These are phyloP conservation scores for Myxozyma geophila DNA, from an alignment of 805 yeast species.

Conservation along the genomic window DNA sequence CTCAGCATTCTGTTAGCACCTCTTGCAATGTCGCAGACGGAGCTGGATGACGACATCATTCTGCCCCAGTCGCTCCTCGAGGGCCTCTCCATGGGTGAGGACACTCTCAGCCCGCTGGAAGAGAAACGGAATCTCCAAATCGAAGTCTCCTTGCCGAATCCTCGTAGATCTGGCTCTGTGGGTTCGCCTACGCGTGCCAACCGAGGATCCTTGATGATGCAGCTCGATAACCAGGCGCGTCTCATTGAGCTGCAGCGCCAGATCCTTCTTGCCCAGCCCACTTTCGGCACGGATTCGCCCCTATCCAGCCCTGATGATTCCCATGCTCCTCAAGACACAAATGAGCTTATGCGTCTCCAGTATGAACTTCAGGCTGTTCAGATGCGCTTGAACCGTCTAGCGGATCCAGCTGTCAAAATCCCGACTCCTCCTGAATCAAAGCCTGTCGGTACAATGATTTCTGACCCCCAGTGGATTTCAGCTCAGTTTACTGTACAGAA, in stretches of 20 bases:
- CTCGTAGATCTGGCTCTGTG: background rate
- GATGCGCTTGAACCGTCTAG: conserved; percentile 12
- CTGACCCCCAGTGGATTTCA: background rate
- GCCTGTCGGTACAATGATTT: conserved; percentile 1
- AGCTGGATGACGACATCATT: conserved; percentile 10
- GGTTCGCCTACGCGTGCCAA: conserved; percentile 31
- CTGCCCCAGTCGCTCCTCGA: conserved; percentile 26
- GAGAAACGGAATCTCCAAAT: conserved; percentile 9
- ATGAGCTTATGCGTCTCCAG: conserved; percentile 13
- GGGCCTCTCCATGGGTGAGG: conserved; percentile 10
- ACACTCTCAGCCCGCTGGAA: background rate
- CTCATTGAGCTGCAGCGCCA: conserved; percentile 32
- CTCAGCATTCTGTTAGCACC: background rate
- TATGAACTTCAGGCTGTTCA: conserved; percentile 24
- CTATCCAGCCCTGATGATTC: background rate
- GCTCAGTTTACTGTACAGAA: background rate
- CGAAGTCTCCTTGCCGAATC: conserved; percentile 18
- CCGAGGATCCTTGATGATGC: conserved; percentile 19
- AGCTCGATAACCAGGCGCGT: conserved; percentile 31
- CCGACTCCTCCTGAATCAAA: conserved; percentile 8
- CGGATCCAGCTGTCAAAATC: conserved; percentile 4
- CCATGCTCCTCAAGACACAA: background rate
- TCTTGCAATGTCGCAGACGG: background rate
- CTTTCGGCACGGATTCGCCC: conserved; percentile 2
- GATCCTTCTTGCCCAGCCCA: conserved; percentile 23